Base-by-base conservation (phyloP, 2,329 filamentous ascomycete genomes). In the Neofusicoccum laricinum region DNA sequence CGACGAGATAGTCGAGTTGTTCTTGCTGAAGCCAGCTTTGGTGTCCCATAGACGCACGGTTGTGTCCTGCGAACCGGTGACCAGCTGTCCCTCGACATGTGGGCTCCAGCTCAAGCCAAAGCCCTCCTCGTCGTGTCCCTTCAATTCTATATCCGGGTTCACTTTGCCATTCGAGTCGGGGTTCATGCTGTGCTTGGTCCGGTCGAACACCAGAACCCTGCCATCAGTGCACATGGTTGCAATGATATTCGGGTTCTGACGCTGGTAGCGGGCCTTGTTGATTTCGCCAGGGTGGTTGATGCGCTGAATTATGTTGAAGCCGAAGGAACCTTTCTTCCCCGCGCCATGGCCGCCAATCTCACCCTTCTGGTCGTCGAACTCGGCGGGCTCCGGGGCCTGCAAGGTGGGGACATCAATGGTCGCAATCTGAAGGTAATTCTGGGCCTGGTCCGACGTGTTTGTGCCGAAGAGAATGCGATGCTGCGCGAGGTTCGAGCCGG, bases 211-310 rank as follows among this genome's bases (percentile, higher is more conserved):
- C 76, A 98, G 88, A 46, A 97, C 91, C 69, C 88, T 90, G 67
- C 92, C 91, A 75, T 97, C 91, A 7, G 92, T 87, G 68, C 92
- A 93, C 79, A 97, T 89, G 0, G 95, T 97, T 2, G 95, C 95
- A 71, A 99, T 96, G 65, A 99, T 88, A 72, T 99, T 93, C 4
- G 94, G 93, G 73, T 99, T 99, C 76, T 98, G 94, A 12, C 95
- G 95, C 78, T 97, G 93, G 75, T 98, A 98, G 69, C 95, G 89
- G 15, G 95, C 96, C 82, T 98, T 99, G 84, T 99, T 99, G 75
- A 99, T 93, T 78, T 99, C 95, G 68, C 92, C 91, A 15, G 93
- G 93, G 76, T 99, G 95, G 76, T 96, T 91, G 75, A 99, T 99
- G 78, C 91, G 95, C 78, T 99, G 95, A 59, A 95, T 89, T 72